Evolutionary conservation across 2,329 filamentous ascomycete species (phyloP).

Genomic region (Rachicladosporium sp.): DNA sequence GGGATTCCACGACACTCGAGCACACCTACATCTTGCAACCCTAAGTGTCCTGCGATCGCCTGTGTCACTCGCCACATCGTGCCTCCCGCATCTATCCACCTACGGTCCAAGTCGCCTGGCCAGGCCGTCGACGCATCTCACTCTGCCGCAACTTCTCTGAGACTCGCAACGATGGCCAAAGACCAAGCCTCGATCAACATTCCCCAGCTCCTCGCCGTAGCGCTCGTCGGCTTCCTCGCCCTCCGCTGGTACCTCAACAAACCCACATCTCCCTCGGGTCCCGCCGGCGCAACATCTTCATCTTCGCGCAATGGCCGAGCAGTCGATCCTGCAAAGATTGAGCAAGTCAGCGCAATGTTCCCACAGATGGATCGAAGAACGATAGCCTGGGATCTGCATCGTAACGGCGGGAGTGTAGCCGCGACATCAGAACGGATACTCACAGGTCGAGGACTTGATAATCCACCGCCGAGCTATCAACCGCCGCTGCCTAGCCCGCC

Average conservation of each 20-base stretch:
- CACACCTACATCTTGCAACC: no score
- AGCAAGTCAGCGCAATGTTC: constrained; percentile 87
- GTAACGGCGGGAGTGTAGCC: constrained; percentile 76
- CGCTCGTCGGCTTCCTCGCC: constrained; percentile 67
- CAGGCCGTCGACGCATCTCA: no score
- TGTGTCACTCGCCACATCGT: no score
- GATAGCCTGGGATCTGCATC: constrained; percentile 85
- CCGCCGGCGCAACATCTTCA: constrained; percentile 21
- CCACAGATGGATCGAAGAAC: constrained; percentile 72
- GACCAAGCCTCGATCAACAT: constrained; percentile 49
- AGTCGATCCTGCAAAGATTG: constrained; percentile 58
- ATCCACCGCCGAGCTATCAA: constrained; percentile 70
- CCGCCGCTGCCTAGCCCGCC: constrained; percentile 42
- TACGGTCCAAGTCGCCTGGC: no score
- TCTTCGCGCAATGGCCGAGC: constrained; percentile 20
- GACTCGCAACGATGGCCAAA: constrained; percentile 5
- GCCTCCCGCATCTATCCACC: no score
- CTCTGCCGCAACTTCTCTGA: not conserved
- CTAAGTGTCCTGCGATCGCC: no score
- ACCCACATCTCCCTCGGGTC: constrained; percentile 32
- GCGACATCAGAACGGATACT: constrained; percentile 84
- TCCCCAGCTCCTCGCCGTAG: constrained; percentile 70
- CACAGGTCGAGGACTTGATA: constrained; percentile 53
- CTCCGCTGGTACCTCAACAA: constrained; percentile 71
- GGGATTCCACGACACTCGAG: no score